Evolutionary conservation across 1,139 yeast genomes (phyloP).

Genomic region (Hyphopichia fennica): DNA sequence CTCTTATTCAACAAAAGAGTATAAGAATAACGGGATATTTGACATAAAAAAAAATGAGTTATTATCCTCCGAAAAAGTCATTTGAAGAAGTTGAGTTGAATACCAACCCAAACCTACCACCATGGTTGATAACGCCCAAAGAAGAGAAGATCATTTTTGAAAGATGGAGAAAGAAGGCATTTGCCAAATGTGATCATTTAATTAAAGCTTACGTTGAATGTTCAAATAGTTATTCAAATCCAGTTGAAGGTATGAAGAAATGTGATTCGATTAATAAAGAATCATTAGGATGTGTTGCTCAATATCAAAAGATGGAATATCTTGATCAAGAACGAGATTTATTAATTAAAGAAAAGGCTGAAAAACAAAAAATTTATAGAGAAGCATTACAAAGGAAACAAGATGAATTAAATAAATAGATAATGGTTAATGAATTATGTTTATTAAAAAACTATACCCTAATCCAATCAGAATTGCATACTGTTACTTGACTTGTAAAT

Average conservation of each 20-base stretch:
- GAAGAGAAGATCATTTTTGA: constrained; percentile 82
- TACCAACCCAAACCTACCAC: constrained; percentile 56
- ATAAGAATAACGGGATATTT: too few species aligned
- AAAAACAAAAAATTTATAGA: constrained; percentile 23
- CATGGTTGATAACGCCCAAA: constrained; percentile 82
- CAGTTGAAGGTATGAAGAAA: constrained; percentile 63
- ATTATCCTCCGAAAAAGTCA: constrained; percentile 26
- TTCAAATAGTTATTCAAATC: constrained; percentile 38
- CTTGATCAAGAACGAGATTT: constrained; percentile 72
- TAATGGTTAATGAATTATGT: not conserved
- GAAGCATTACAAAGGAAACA: constrained; percentile 4
- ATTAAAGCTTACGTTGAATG: constrained; percentile 52
- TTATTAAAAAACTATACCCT: not conserved
- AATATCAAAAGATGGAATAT: constrained; percentile 64
- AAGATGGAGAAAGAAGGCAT: constrained; percentile 75
- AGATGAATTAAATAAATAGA: not conserved
- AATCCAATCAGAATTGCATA: too few species aligned
- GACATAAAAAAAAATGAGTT: constrained; percentile 13
- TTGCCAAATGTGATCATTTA: constrained; percentile 66
- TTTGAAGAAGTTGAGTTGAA: constrained; percentile 43
- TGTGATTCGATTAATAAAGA: constrained; percentile 35
- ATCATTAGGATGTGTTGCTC: constrained; percentile 57
- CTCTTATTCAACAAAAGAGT: not conserved
- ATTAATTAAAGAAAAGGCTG: constrained; percentile 56
- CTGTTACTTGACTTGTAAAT: too few species aligned